A percentile compares a stretch with the other conserved stretches of the same genome.
phyloP scores from a whole-genome alignment of 352 stramenopile species.

The Globisporangium megalacanthum region DNA sequence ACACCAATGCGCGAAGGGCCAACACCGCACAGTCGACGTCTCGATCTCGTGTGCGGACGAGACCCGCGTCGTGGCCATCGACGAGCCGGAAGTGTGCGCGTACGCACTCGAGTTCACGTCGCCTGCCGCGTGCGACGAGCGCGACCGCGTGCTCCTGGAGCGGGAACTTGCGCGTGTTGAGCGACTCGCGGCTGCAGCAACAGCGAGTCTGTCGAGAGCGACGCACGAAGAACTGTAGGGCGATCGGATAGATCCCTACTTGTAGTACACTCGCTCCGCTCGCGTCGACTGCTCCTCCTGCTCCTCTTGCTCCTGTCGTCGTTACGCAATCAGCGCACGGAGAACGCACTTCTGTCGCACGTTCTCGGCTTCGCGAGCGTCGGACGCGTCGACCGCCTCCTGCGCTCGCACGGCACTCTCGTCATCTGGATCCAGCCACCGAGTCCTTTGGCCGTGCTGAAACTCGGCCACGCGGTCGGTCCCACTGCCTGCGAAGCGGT shows the following conservation, averaged over 20 bases:
- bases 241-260: neutral
- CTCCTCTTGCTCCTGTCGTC: too few relatives aligned
- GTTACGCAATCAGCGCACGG: constrained; percentile 11
- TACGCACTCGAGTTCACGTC: constrained; percentile 86
- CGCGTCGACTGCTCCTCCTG: too few relatives aligned
- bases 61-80: constrained; percentile 77
- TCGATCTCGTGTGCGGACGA: constrained; percentile 66
- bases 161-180: constrained; percentile 9
- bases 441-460: constrained; percentile 25
- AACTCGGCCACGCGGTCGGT: constrained; percentile 35
- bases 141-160: constrained; percentile 13
- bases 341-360: constrained; percentile 5
- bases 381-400: constrained; percentile 5
- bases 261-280: neutral
- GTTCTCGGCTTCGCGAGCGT: constrained; percentile 7
- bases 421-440: constrained; percentile 48
- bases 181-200: neutral
- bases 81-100: constrained; percentile 89
- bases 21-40: constrained; percentile 64
- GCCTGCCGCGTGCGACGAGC: constrained; percentile 38
- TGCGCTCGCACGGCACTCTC: constrained; percentile 19
- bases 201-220: neutral
- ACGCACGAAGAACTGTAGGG: constrained; percentile 13
- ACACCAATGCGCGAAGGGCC: constrained; percentile 81
- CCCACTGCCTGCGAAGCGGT: constrained; percentile 27